phyloP scores from a whole-genome alignment of 257 asterid species.

The Fraxinus cuspidata region DNA sequence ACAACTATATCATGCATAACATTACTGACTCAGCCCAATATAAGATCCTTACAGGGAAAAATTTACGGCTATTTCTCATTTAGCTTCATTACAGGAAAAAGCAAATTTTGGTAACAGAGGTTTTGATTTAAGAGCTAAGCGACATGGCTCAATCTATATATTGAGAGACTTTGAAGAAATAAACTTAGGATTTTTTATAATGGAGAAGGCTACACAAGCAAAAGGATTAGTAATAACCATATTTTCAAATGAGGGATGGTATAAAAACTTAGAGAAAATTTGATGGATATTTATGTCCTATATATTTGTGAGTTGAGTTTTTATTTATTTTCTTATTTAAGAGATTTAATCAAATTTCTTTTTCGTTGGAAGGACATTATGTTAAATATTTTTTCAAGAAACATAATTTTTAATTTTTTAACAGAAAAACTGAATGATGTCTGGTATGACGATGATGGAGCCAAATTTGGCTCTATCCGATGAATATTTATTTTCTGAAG shows the following conservation, averaged over 20 bases:
- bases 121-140: constrained; percentile 2
- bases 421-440: neutral
- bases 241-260: constrained; percentile 6
- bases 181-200: neutral
- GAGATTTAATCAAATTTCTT: neutral
- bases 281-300: neutral
- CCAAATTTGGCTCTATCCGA: neutral
- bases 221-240: constrained; percentile 1
- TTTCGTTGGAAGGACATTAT: neutral
- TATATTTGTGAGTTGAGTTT: neutral
- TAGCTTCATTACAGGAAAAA: neutral
- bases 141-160: neutral
- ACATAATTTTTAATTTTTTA: neutral
- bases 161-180: neutral
- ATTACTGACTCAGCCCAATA: neutral
- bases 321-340: neutral
- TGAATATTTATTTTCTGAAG: neutral
- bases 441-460: neutral
- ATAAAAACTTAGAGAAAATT: neutral
- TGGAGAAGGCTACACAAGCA: constrained; percentile 15
- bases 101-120: constrained; percentile 2
- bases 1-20: neutral
- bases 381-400: neutral
- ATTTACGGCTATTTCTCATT: neutral
- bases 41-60: constrained; percentile 10